phyloP scores from a whole-genome alignment of 2,329 filamentous ascomycete species.

The Ascomycota sp. region DNA sequence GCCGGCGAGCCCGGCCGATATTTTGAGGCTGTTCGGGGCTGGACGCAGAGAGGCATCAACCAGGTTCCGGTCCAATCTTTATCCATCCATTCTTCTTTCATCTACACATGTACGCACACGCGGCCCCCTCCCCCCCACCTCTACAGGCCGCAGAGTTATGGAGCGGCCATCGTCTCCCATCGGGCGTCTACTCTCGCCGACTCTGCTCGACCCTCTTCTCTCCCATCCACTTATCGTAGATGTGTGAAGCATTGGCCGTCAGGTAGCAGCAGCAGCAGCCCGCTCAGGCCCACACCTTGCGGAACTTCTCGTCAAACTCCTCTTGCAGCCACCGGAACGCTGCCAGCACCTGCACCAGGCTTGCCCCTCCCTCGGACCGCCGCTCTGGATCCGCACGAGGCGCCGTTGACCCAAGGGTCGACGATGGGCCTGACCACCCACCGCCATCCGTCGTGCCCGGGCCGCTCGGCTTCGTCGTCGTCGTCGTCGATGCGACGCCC shows the following conservation, averaged over 20 bases:
- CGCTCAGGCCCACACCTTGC: conserved; percentile 33
- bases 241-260: not conserved
- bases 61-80: no score
- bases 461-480: conserved; percentile 11
- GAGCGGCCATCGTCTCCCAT: no score
- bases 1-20: no score
- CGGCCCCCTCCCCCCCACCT: no score
- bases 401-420: not conserved
- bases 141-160: no score
- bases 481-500: conserved; percentile 2
- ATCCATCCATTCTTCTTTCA: no score
- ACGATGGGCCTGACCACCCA: not conserved
- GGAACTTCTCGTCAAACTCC: conserved; percentile 45
- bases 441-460: not conserved
- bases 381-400: conserved; percentile 1
- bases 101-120: no score
- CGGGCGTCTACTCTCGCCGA: no score
- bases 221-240: no score
- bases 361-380: conserved; percentile 18
- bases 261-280: not conserved
- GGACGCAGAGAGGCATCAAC: no score
- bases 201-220: no score
- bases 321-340: conserved; percentile 35
- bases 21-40: no score
- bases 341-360: conserved; percentile 34